Evolutionary conservation across 2,329 filamentous ascomycete species (phyloP), one percentile per base, ranked within the genome.

Genomic region (Arthrinium phaeospermum): DNA sequence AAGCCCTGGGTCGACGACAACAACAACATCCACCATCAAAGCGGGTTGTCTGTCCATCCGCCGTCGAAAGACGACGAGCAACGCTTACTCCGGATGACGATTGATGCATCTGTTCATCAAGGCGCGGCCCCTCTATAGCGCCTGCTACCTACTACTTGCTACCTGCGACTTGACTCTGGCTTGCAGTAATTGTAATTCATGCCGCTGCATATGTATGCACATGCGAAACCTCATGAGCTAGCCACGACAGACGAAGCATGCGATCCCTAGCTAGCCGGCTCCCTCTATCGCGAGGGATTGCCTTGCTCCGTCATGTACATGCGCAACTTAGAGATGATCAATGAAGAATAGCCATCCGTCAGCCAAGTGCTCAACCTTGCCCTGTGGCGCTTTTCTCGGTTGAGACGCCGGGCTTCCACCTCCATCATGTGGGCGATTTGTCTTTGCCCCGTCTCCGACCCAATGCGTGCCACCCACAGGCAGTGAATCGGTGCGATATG

Each of bases 331-430:
- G 53, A 61, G 16, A 61, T 37, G 10, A 61, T 61, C 19, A 41
- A 41, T n/a, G 19, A 41, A 13, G 16, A 41, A 13, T n/a, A 64
- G 57, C 57, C 57, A 64, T 64, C 57, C 57, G 57, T 64, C 57
- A 64, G 57, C 57, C 57, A 64, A 64, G n/a, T 64, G 57, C 57
- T n/a, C 57, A 64, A 64, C 57, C 57, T 64, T 64, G 57, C 57
- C 57, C 57, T 64, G 57, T 64, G 57, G 57, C 57, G 57, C 57
- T 41, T n/a, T 64, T n/a, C 34, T 64, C 57, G 57, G 57, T 64
- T 64, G 57, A 64, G 57, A 64, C 53, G 57, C 57, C 34, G 57
- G 34, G 19, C 22, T 57, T 41, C 53, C 53, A 61, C 53, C 34
- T 64, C 57, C 57, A 64, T 64, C 57, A 64, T 64, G 57, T 64